phyloP scores from a whole-genome alignment of 2,329 filamentous ascomycete genomes.

The Sporothrix humicola region DNA sequence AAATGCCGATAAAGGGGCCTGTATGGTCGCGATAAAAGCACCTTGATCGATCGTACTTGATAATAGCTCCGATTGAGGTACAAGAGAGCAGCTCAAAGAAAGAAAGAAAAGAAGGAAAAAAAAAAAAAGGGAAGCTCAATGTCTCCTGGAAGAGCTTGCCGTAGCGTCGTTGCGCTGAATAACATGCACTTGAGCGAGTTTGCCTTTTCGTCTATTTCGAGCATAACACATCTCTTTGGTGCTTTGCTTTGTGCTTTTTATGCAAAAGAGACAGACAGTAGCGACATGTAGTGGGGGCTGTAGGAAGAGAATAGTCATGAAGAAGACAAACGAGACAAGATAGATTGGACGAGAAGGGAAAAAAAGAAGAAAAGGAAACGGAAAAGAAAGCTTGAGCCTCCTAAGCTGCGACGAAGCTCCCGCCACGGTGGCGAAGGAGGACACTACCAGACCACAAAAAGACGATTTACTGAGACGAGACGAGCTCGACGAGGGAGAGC shows the following conservation, averaged over 20 bases:
- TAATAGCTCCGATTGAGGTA: too few species aligned
- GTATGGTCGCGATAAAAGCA: background rate
- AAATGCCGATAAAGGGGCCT: background rate
- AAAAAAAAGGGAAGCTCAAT: background rate
- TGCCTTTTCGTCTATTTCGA: background rate
- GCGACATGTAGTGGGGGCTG: background rate
- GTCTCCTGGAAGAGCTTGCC: background rate
- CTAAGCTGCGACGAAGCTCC: background rate
- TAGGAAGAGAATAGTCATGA: background rate
- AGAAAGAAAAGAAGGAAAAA: background rate
- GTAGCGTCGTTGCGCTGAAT: conserved; percentile 25
- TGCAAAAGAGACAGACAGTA: conserved; percentile 15
- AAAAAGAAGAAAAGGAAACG: background rate
- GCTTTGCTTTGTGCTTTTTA: background rate
- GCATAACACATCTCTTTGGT: background rate
- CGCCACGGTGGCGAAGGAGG: conserved; percentile 2
- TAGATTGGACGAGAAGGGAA: background rate
- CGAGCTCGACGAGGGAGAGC: background rate
- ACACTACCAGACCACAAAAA: background rate
- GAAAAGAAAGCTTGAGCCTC: background rate
- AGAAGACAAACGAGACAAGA: background rate
- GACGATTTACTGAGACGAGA: too few species aligned
- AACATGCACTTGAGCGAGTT: conserved; percentile 10
- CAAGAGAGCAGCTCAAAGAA: background rate
- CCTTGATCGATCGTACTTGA: background rate